phyloP scores from a whole-genome alignment of 179 eudicot genomes.

The Vitellaria paradoxa region DNA sequence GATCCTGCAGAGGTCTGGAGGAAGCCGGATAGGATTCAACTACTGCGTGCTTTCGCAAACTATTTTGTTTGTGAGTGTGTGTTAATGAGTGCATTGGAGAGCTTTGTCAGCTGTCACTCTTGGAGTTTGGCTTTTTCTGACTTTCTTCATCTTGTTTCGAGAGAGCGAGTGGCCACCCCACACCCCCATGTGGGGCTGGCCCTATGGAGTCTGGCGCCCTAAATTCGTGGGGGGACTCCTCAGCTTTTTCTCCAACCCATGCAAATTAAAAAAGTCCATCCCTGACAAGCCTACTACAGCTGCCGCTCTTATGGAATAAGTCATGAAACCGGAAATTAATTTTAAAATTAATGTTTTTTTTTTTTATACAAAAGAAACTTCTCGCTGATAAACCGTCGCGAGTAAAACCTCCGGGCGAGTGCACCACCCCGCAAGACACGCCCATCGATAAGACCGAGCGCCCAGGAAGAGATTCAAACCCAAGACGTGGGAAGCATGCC shows the following conservation, averaged over 20 bases:
- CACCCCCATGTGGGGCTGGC: not conserved
- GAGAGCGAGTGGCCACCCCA: no score
- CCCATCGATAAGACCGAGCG: no score
- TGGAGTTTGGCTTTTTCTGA: not conserved
- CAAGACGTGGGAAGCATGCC: no score
- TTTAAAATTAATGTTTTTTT: no score
- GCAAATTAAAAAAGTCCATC: not conserved
- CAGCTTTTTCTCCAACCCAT: not conserved
- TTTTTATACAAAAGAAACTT: no score
- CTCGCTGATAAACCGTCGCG: no score
- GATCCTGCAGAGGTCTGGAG: not conserved
- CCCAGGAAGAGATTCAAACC: no score
- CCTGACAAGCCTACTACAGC: not conserved
- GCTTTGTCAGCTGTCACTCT: not conserved
- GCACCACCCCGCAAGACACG: no score
- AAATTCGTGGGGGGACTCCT: conserved; percentile 18
- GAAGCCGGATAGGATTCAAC: not conserved
- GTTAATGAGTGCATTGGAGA: not conserved
- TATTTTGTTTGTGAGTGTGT: not conserved
- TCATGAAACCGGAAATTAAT: no score
- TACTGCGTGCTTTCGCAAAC: not conserved
- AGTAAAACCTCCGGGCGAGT: no score
- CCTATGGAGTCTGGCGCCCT: conserved; percentile 23
- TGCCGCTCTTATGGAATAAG: not conserved
- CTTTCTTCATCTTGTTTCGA: not conserved